Base-by-base conservation (phyloP, 129 eudicot species). In the Helichrysum umbraculigerum region DNA sequence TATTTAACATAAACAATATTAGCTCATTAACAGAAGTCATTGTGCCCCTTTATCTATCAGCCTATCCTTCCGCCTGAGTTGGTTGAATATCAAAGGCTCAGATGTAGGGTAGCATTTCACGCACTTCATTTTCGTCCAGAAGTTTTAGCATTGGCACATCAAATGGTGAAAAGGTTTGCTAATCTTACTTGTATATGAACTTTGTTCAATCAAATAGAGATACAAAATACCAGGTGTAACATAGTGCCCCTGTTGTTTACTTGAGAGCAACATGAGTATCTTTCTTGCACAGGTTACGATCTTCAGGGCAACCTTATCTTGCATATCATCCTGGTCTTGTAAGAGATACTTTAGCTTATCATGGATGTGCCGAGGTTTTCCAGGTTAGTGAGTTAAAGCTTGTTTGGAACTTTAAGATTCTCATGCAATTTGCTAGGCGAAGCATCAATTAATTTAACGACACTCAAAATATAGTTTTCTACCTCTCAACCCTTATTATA, bases 81-180 rank as follows among this genome's bases (percentile, higher is more conserved):
- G 82, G 93, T 76, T 33, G 98, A 91, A 84, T 91, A 91, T 82
- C 97, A 91, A 79, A 88, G 98, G 88, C 97, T 94, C 74, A 87
- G 98, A 85, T 94, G 98, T 76, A 89, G 98, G 73, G 97, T 88
- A 59, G 96, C 97, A 71, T 94, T 91, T 83, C 91, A 88, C 15
- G 98, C 96, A 19, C 97, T 94, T 61, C 96, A 83, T 56, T 91
- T 94, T 66, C 96, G 96, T 42, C 80, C 93, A 57, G 97, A 89
- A 80, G 87, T 94, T 75, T 47, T 82, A 50, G 86, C 79, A 59
- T 85, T 89, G 68, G 97, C 93, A 8, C 87, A 81, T 37, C 72
- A 65, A 69, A 85, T 94, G 88, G 88, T 94, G 84, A 82, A 85
- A 85, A 94, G 96, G 98, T 83, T 39, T 79, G 72, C 50, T 39